Base-by-base conservation (phyloP, 768 basidiomycete species). In the Piloderma croceum region DNA sequence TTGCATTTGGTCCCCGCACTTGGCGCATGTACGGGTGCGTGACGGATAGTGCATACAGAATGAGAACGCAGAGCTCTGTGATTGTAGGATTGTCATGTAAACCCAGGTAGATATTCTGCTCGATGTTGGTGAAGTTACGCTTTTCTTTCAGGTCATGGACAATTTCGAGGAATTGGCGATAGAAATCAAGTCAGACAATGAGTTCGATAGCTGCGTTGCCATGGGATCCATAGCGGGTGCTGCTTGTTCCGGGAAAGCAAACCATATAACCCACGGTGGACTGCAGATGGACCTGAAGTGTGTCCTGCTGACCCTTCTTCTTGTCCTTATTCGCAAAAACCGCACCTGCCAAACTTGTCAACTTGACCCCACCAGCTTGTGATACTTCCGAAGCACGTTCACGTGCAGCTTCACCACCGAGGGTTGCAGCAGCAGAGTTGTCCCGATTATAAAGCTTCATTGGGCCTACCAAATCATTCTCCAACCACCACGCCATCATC, bases 241-340 rank as follows among this genome's bases (percentile, higher is more conserved):
- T 68, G 45, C 58, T 63, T 0, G 60, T 61, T 35, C 65, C 62
- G 0, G 67, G 64, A 36, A 57, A 70, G 31, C 35, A 22, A 3
- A 59, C 17, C 1, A 21, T 15, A 11, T 46, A 43, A 2, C 61
- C 64, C n/a, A n/a, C n/a, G n/a, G n/a, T n/a, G n/a, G n/a, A n/a
- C n/a, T n/a, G n/a, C n/a, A n/a, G n/a, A n/a, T n/a, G n/a, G n/a
- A n/a, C n/a, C n/a, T n/a, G n/a, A n/a, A n/a, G n/a, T n/a, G n/a
- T 44, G 20, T 53, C 44, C 34, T 53, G 51, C 7, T 53, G 46
- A 1, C 54, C 54, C 17, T 49, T 48, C 38, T 55, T 57, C 15
- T 45, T 43, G 23, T 53, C 49, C 23, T 48, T 54, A 34, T 56
- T 44, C 3, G 27, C 22, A n/a, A 42, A 49, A 15, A 57, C 40